These are phyloP conservation scores for Haematococcus lacustris DNA, from an alignment of 139 green algal genomes.

Conservation along the genomic window DNA sequence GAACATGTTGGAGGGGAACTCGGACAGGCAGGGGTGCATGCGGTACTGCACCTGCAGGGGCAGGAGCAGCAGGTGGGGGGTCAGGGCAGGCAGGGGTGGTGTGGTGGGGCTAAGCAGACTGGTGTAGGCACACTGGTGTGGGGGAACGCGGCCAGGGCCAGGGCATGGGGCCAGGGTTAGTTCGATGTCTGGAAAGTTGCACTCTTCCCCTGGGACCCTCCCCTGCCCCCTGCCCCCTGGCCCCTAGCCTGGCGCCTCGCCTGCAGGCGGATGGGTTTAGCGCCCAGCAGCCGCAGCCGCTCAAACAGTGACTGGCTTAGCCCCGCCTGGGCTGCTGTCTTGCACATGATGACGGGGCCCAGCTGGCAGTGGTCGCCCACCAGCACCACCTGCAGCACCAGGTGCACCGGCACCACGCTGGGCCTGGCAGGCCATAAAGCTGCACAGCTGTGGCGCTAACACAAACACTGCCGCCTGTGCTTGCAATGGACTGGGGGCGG, in stretches of 20 bases:
- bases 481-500: not conserved
- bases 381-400: conserved; percentile 62
- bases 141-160: not conserved
- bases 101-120: too few relatives aligned
- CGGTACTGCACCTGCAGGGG: conserved; percentile 83
- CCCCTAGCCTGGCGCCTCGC: conserved; percentile 30
- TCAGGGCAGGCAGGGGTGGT: not conserved
- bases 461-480: not conserved
- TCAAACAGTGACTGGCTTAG: conserved; percentile 93
- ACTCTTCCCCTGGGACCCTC: not conserved
- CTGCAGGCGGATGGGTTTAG: conserved; percentile 88
- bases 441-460: not conserved
- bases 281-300: conserved; percentile 84
- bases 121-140: not conserved
- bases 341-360: conserved; percentile 89
- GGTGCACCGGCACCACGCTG: not conserved
- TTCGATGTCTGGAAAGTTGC: too few relatives aligned
- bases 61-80: not conserved
- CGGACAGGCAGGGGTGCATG: conserved; percentile 94
- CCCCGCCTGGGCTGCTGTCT: conserved; percentile 76
- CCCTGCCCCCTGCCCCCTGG: too few relatives aligned
- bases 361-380: conserved; percentile 98
- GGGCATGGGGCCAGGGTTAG: not conserved
- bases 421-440: not conserved
- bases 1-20: conserved; percentile 95